Conservation (phyloP, 2,329 filamentous ascomycete species). For the Chaetomiaceae sp. region DNA sequence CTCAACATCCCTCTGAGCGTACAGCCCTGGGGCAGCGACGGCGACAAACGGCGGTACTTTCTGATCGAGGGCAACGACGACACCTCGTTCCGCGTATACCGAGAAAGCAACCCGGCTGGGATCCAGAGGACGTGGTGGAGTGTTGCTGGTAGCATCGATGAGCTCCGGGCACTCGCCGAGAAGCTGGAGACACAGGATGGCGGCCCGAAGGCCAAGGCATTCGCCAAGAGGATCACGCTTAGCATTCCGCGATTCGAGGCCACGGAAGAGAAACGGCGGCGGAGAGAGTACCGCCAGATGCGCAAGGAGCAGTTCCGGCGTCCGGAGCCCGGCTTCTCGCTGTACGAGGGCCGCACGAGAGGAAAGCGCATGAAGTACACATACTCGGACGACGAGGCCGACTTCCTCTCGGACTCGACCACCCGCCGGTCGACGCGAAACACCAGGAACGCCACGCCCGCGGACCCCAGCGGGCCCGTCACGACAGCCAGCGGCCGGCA, state of each 20-base stretch:
- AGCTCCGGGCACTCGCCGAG: constrained; percentile 68
- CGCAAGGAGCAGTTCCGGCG: constrained; percentile 84
- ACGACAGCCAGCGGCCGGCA: constrained; percentile 85
- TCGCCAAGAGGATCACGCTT: constrained; percentile 71
- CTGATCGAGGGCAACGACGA: constrained; percentile 91
- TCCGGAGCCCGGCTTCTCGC: constrained; percentile 82
- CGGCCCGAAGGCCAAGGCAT: constrained; percentile 71
- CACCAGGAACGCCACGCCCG: constrained; percentile 68
- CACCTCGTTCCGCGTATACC: constrained; percentile 88
- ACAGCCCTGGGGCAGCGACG: constrained; percentile 75
- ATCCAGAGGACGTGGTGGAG: constrained; percentile 84
- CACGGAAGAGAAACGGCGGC: constrained; percentile 92
- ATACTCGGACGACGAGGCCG: constrained; percentile 78
- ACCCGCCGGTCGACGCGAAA: constrained; percentile 67
- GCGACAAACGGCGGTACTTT: constrained; percentile 88
- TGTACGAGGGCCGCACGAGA: constrained; percentile 93
- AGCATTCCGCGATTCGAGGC: constrained; percentile 89
- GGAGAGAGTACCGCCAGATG: constrained; percentile 82
- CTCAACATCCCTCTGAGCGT: constrained; percentile 79
- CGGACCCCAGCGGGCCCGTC: constrained; percentile 57
- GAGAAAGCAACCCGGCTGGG: constrained; percentile 80
- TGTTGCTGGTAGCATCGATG: constrained; percentile 84
- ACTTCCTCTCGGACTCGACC: constrained; percentile 58
- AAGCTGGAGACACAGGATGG: constrained; percentile 75
- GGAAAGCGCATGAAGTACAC: constrained; percentile 97